Evolutionary conservation across 495 filamentous ascomycete species (phyloP), one percentile per base, ranked within the genome.

Genomic region (Entonaema liquescens): DNA sequence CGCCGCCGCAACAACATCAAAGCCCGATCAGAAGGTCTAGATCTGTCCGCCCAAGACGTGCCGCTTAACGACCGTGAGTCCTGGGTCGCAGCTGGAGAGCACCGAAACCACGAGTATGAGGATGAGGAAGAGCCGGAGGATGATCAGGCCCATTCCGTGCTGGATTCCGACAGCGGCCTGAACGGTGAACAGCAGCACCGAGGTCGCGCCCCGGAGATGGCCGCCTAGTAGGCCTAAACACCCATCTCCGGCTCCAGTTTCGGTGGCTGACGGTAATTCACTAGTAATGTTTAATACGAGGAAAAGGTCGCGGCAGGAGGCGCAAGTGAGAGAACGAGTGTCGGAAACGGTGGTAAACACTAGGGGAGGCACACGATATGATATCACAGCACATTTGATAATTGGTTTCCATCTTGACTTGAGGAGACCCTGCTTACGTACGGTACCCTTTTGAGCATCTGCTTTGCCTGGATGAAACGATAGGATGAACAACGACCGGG

Each of bases 11-110:
- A 90, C 68, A 89, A 86, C 72, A 85, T 90, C 78, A 89, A 88
- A 66, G 83, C 85, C 35, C 85, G 89, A 28, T 80, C 83, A 40
- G 87, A 88, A 55, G 89, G 91, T 56, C 83, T 94, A 36, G 93
- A 97, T 72, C 86, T 98, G 17, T 90, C 93, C 8, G 84, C 82
- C 59, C 95, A 99, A 81, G 96, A 99, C 77, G 85, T 86, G 40
- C 92, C 93, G 59, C 82, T 97, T 67, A 88, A 92, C 67, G 90
- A 94, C 74, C 87, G 91, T n/a, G 92, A 96, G 78, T 92, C 90
- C 5, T 98, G 95, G 95, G 88, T 95, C 49, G 89, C 92, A 3
- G 93, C 93, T 3, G 88, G 88, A 60, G 89, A 93, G 72, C 95
- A 97, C 82, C 80, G 84, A 62, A 78, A 76, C 52, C 77, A 75